These are phyloP conservation scores for Alliaria petiolata DNA, from an alignment of 345 rosid species.

Conservation along the genomic window DNA sequence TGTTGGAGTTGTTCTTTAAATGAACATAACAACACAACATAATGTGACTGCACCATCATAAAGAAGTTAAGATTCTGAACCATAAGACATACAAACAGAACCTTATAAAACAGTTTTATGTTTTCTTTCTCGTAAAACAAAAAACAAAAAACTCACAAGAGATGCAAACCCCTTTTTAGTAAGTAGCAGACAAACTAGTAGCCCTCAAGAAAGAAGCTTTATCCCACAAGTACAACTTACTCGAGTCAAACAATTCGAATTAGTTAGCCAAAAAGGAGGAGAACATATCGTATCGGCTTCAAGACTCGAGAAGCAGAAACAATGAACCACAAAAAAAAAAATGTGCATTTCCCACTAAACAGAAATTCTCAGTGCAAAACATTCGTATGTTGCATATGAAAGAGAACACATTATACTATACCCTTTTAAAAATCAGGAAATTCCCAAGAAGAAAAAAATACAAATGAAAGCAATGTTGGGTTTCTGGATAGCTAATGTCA, in stretches of 20 bases:
- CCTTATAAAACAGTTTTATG: not conserved
- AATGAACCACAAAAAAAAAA: not conserved
- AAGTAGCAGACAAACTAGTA: slow-evolving; percentile 2
- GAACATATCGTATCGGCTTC: not conserved
- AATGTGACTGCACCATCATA: slow-evolving; percentile 59
- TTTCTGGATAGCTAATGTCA: not conserved
- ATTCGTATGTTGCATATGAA: not conserved
- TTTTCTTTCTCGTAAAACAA: not conserved
- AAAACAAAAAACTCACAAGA: not conserved
- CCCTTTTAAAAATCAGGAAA: not conserved
- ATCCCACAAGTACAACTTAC: not conserved
- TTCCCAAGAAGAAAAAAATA: not conserved
- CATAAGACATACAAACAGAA: slow-evolving; percentile 9
- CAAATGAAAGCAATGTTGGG: not conserved
- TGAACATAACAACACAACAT: slow-evolving; percentile 64
- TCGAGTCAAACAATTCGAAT: not conserved
- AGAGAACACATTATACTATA: not conserved
- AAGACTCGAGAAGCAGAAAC: not conserved
- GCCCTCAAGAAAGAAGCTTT: not conserved
- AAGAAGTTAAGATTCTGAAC: slow-evolving; percentile 2
- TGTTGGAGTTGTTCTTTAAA: slow-evolving; percentile 85
- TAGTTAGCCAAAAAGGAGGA: not conserved
- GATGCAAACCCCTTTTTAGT: not conserved
- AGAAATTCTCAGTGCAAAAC: not conserved
- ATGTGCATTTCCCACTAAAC: not conserved